phyloP scores from a whole-genome alignment of 768 basidiomycete species.

The Strobilomyces dryophilus region DNA sequence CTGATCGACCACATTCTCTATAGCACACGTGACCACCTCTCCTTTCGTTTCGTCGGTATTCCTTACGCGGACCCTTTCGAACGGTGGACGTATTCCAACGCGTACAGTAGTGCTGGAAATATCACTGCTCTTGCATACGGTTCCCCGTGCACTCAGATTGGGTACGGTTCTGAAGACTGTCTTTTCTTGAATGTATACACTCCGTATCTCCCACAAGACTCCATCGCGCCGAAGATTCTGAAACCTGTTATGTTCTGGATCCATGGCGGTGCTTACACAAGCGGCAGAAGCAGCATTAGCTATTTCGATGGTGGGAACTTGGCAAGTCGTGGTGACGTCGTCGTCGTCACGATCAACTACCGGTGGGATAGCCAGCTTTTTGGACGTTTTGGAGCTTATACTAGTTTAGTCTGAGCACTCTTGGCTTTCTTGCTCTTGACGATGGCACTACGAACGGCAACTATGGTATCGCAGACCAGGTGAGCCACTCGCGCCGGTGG shows the following conservation, averaged over 20 bases:
- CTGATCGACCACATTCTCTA: background rate
- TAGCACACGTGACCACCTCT: constrained; percentile 40
- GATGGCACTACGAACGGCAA: constrained; percentile 10
- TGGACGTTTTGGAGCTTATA: background rate
- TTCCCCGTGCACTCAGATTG: constrained; percentile 29
- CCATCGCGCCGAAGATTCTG: constrained; percentile 8
- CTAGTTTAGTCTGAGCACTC: constrained; percentile 4
- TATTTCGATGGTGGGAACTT: constrained; percentile 43
- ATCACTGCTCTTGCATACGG: background rate
- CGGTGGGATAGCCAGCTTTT: constrained; percentile 10
- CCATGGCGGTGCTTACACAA: constrained; percentile 45
- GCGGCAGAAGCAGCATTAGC: constrained; percentile 36
- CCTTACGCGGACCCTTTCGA: constrained; percentile 35
- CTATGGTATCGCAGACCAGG: constrained; percentile 13
- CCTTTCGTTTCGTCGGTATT: constrained; percentile 51
- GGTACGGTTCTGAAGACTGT: constrained; percentile 38
- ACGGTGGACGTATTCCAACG: background rate
- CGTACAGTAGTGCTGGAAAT: background rate
- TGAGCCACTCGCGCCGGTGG: background rate
- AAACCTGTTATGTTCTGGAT: constrained; percentile 51
- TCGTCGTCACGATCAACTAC: constrained; percentile 38
- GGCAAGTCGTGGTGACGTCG: constrained; percentile 41
- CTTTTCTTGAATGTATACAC: constrained; percentile 47
- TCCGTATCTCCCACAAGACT: constrained; percentile 30
- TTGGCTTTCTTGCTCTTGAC: constrained; percentile 8